These are phyloP conservation scores for Globisporangium echinulatum DNA, from an alignment of 352 stramenopile species.

Conservation along the genomic window DNA sequence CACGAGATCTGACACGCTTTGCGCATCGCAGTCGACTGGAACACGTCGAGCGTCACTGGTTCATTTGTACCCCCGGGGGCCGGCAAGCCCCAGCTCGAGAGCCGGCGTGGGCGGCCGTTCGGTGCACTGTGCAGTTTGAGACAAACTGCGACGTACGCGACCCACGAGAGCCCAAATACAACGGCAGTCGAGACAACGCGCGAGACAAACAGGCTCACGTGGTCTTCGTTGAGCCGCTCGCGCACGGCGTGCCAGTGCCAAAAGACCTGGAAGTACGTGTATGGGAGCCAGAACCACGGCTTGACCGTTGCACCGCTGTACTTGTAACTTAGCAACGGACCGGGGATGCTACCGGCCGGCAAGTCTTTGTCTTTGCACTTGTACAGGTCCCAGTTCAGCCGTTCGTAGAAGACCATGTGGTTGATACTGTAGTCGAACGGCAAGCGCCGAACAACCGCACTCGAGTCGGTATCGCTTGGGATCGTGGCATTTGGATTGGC, in stretches of 20 bases:
- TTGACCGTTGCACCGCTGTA: slow-evolving; percentile 71
- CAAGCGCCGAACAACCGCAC: slow-evolving; percentile 56
- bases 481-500: slow-evolving; percentile 10
- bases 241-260: slow-evolving; percentile 76
- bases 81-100: slow-evolving; percentile 56
- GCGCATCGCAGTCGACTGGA: slow-evolving; percentile 65
- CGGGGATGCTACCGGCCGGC: slow-evolving; percentile 46
- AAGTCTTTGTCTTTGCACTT: slow-evolving; percentile 76
- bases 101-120: slow-evolving; percentile 44
- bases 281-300: slow-evolving; percentile 79
- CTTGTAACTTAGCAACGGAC: slow-evolving; percentile 71
- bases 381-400: slow-evolving; percentile 85
- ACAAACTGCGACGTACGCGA: slow-evolving; percentile 59
- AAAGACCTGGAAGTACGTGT: slow-evolving; percentile 78
- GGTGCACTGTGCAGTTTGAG: slow-evolving; percentile 62
- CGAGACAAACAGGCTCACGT: slow-evolving; percentile 50
- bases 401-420: slow-evolving; percentile 86
- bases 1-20: slow-evolving; percentile 73
- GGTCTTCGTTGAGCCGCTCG: slow-evolving; percentile 50
- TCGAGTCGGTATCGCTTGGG: background rate
- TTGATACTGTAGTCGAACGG: slow-evolving; percentile 86
- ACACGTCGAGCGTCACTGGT: slow-evolving; percentile 53
- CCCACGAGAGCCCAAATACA: slow-evolving; percentile 59
- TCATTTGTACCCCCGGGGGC: slow-evolving; percentile 33
- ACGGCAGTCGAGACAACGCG: slow-evolving; percentile 53